Percentiles rank a stretch among this genome's conserved stretches.
phyloP scores from a whole-genome alignment of 257 asterid species.

The Salvia hispanica region DNA sequence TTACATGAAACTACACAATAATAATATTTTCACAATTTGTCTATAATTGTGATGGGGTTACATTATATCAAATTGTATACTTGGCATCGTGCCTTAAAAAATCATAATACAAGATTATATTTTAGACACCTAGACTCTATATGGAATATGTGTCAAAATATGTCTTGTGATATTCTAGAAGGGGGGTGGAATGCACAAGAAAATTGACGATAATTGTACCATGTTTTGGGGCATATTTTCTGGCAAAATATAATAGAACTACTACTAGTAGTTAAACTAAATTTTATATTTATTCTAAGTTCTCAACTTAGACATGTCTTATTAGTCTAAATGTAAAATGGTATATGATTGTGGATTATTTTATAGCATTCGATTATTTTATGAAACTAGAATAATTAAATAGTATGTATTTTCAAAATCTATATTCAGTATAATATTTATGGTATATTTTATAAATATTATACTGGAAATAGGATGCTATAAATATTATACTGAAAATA shows the following conservation, averaged over 20 bases:
- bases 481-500: background rate
- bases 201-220: background rate
- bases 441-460: too few species aligned
- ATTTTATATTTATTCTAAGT: background rate
- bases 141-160: background rate
- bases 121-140: background rate
- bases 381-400: background rate
- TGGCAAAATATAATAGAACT: background rate
- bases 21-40: too few species aligned
- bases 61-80: too few species aligned
- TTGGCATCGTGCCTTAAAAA: too few species aligned
- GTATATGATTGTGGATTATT: background rate
- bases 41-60: too few species aligned
- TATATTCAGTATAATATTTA: too few species aligned
- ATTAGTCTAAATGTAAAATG: conserved; percentile 11
- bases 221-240: conserved; percentile 22
- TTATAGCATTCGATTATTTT: background rate
- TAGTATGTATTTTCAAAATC: background rate
- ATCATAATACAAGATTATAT: too few species aligned
- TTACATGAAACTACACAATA: too few species aligned
- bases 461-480: too few species aligned
- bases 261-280: background rate
- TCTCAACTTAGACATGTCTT: background rate
- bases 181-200: background rate
- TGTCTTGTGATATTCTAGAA: conserved; percentile 24